A percentile compares a stretch with the other conserved stretches of the same genome.
Conservation (phyloP, 2,329 filamentous ascomycete genomes). For the Trichoderma polysporum region DNA sequence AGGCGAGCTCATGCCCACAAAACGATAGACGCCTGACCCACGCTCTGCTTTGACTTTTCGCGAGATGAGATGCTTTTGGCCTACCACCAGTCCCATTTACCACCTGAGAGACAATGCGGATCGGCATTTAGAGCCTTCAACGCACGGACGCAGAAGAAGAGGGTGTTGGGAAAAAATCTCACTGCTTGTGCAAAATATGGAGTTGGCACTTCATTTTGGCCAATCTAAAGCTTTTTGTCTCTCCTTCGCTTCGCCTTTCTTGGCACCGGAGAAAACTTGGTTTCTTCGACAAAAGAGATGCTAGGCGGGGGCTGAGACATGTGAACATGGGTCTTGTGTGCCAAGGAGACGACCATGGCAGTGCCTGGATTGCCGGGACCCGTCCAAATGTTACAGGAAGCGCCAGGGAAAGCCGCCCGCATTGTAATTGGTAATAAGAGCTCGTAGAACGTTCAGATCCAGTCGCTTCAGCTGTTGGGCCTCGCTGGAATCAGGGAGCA, state of each 20-base stretch:
- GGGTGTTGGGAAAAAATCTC: not conserved
- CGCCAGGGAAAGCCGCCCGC: slow-evolving; percentile 11
- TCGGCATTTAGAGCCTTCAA: slow-evolving; percentile 9
- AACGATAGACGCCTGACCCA: slow-evolving; percentile 16
- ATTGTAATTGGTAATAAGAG: slow-evolving; percentile 7
- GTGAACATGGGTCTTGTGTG: slow-evolving; percentile 1
- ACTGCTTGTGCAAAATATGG: not conserved
- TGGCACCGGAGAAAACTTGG: not conserved
- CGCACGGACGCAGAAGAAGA: not conserved
- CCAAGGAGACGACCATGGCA: slow-evolving; percentile 6
- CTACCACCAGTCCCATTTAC: no score
- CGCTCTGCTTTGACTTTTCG: not conserved
- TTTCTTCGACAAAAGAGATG: not conserved
- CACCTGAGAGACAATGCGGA: not conserved
- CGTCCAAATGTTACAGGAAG: slow-evolving; percentile 14
- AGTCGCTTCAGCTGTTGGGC: not conserved
- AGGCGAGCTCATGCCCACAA: not conserved
- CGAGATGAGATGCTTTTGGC: slow-evolving; percentile 3
- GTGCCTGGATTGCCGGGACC: not conserved
- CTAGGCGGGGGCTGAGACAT: slow-evolving; percentile 9
- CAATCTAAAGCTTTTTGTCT: not conserved
- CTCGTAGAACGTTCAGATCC: not conserved
- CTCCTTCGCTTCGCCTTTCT: not conserved
- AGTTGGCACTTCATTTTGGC: not conserved
- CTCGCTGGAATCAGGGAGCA: not conserved